A percentile compares a stretch with the other conserved stretches of the same genome.
Conservation (phyloP, 208 protist species). For the Leishmania aethiopica region DNA sequence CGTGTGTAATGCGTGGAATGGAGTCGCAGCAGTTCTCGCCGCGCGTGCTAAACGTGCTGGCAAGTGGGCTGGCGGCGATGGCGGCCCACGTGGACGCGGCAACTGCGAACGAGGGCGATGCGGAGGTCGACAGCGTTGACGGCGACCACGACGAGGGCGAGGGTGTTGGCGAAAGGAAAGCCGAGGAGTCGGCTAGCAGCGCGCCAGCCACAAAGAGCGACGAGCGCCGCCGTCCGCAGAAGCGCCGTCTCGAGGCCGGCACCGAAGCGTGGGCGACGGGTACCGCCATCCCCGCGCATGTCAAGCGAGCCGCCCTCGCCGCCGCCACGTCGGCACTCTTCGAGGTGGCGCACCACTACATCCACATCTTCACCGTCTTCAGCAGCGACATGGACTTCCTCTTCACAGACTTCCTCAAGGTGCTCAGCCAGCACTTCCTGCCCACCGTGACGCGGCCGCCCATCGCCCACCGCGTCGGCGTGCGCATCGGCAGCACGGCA, state of each 20-base stretch:
- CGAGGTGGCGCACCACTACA: constrained; percentile 50
- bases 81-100: constrained; percentile 34
- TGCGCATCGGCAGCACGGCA: constrained; percentile 28
- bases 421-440: constrained; percentile 59
- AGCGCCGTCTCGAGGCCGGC: neutral
- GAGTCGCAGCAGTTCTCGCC: constrained; percentile 32
- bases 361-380: constrained; percentile 73
- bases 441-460: constrained; percentile 41
- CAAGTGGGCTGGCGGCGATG: constrained; percentile 29
- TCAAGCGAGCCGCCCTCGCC: constrained; percentile 59
- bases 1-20: constrained; percentile 53
- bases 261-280: neutral
- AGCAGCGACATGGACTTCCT: constrained; percentile 81
- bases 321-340: constrained; percentile 61
- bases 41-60: constrained; percentile 63
- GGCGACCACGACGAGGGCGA: constrained; percentile 15
- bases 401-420: constrained; percentile 61
- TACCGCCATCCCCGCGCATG: constrained; percentile 1
- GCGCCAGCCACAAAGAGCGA: neutral
- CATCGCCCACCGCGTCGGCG: constrained; percentile 44
- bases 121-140: constrained; percentile 6
- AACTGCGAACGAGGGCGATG: constrained; percentile 28
- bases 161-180: neutral
- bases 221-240: neutral
- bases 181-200: neutral